Base-by-base conservation (phyloP, 2,329 filamentous ascomycete genomes). In the Hymenoscyphus occultus region DNA sequence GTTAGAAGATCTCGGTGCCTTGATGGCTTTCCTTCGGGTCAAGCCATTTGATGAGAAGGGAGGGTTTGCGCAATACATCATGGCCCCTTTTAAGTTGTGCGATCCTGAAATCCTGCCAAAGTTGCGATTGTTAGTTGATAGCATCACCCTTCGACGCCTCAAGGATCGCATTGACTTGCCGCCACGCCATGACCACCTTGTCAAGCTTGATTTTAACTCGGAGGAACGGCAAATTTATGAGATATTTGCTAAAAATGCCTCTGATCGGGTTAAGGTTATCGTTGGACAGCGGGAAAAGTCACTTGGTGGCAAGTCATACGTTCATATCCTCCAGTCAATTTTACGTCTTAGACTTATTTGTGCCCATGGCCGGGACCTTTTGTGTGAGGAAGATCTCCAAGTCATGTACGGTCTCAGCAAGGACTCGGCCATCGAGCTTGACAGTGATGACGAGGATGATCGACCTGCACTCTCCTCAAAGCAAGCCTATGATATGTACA, bases 161-260 rank as follows among this genome's bases (percentile, higher is more conserved):
- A 98, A 98, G 77, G 92, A 98, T 76, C 93, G 90, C 77, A 93
- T 98, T 66, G 83, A 96, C 71, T 81, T 99, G 1, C 91, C 92
- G 1, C 82, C 84, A 28, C 87, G 92, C 19, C 82, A 84, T 12
- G 94, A 97, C 73, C 80, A 88, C 12, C 84, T 93, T 10, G 81
- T 94, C 5, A 85, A 81, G 67, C 85, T 99, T 4, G 81, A 90
- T 1, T 97, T 98, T 74, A 88, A 85, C 9, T 80, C 83, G 2
- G 84, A 91, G 14, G 95, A 99, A 78, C 84, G 83, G 31, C 82
- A 83, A 61, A 80, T 98, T 9, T 97, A 99, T 76, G 88, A 94
- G 28, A 85, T 92, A 71, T 97, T 98, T 77, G 87, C 91, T 22
- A 87, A 86, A 69, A 90, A 95, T 71, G 93, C 93, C 0, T 85